Percentiles rank a stretch among this genome's conserved stretches.
Evolutionary conservation across 192 early-diverging fungal genomes (phyloP).

Genomic region (Coemansia sp.): DNA sequence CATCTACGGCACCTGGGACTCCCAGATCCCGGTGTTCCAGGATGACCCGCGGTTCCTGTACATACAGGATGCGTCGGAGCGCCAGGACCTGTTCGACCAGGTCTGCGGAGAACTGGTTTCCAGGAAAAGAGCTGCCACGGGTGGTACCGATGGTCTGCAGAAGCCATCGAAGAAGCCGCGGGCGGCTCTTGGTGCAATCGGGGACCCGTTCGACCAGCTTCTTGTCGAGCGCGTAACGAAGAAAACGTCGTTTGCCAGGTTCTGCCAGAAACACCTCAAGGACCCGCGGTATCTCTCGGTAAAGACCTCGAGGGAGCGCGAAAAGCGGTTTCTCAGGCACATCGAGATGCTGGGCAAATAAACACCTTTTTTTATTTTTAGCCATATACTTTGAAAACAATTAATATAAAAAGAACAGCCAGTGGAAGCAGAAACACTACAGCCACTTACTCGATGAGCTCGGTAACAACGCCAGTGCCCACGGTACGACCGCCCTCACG

Average conservation of each 20-base stretch:
- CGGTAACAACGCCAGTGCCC: constrained; percentile 87
- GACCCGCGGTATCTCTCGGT: constrained; percentile 39
- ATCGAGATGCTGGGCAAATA: constrained; percentile 11
- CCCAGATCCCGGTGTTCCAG: constrained; percentile 6
- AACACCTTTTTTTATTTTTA: too few species aligned
- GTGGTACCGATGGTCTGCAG: not conserved
- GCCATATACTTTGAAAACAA: too few species aligned
- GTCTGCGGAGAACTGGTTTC: constrained; percentile 21
- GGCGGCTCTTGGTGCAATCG: not conserved
- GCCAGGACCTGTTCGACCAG: constrained; percentile 31
- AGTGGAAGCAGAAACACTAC: too few species aligned
- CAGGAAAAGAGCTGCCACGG: not conserved
- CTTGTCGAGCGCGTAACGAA: constrained; percentile 24
- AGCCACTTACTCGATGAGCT: constrained; percentile 72
- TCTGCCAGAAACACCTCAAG: constrained; percentile 36
- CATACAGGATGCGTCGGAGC: constrained; percentile 14
- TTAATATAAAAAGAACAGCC: too few species aligned
- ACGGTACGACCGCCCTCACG: constrained; percentile 98
- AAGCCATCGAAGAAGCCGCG: constrained; percentile 4
- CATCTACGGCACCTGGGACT: constrained; percentile 44
- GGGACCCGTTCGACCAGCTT: constrained; percentile 34
- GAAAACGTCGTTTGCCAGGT: constrained; percentile 38
- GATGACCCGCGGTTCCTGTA: constrained; percentile 15
- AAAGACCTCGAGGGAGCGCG: constrained; percentile 46
- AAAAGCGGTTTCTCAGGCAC: constrained; percentile 36